phyloP scores from a whole-genome alignment of 805 yeast species.

The Saturnispora hagleri region DNA sequence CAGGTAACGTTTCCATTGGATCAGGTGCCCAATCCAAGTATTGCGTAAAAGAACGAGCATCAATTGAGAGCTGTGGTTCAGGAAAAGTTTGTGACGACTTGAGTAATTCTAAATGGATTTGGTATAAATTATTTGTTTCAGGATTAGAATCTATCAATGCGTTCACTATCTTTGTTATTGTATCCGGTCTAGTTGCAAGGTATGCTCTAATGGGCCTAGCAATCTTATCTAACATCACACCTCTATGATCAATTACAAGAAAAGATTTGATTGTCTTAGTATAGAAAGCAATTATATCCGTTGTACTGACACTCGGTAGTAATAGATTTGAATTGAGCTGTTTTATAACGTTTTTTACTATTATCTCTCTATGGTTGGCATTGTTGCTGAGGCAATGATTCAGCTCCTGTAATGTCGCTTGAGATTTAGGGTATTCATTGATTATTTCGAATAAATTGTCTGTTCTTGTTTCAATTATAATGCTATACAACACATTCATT shows the following conservation, averaged over 20 bases:
- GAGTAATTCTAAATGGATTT: conserved; percentile 30
- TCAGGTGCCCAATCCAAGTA: conserved; percentile 71
- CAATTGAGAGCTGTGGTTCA: conserved; percentile 12
- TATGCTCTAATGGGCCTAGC: conserved; percentile 67
- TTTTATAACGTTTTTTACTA: conserved; percentile 42
- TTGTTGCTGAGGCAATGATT: conserved; percentile 38
- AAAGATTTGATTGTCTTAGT: conserved; percentile 66
- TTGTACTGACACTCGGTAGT: conserved; percentile 77
- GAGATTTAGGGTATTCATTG: conserved; percentile 41
- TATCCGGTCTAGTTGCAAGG: conserved; percentile 64
- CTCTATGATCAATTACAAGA: conserved; percentile 73
- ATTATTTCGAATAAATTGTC: conserved; percentile 54
- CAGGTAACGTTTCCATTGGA: conserved; percentile 86
- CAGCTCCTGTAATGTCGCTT: conserved; percentile 48
- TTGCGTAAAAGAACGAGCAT: conserved; percentile 9
- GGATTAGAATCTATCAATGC: conserved; percentile 50
- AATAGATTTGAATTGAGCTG: conserved; percentile 41
- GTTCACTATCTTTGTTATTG: conserved; percentile 57
- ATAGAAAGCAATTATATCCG: conserved; percentile 59
- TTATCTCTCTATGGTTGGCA: conserved; percentile 38
- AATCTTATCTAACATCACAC: conserved; percentile 71
- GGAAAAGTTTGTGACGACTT: conserved; percentile 3
- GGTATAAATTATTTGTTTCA: conserved; percentile 35
- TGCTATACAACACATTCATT: conserved; percentile 15
- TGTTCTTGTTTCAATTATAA: conserved; percentile 36